Base-by-base conservation (phyloP, 2,329 filamentous ascomycete genomes). In the Calonectria fujianensis region DNA sequence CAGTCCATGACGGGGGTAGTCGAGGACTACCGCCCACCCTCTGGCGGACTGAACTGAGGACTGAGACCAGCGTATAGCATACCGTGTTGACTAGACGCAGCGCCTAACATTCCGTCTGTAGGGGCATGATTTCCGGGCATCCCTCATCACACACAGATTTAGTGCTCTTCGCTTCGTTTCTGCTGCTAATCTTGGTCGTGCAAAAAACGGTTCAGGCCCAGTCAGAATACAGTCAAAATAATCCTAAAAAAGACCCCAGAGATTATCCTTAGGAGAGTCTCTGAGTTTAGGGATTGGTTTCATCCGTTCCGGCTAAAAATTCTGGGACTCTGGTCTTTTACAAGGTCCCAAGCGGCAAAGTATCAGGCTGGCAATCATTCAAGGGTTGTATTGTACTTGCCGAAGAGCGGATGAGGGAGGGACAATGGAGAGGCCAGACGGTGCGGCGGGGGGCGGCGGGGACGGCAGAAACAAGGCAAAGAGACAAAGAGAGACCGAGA, bases 101-200 rank as follows among this genome's bases (percentile, higher is more conserved):
- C 59, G 57, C 29, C 63, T 39, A 74, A 35, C 75, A 80, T 80
- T 80, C 78, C 76, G 27, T n/a, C 48, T 37, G 24, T 52, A 24
- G 32, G 41, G 61, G 37, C 27, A 50, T 45, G 70, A 66, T 51
- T 32, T 68, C 64, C 29, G 32, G 24, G n/a, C 2, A 41, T 65
- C 57, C 32, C 57, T 39, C 31, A 10, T 52, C 27, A 29, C 27
- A 29, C 18, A 31, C 16, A 14, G 18, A 14, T 20, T 35, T 48
- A 35, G 14, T 31, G 37, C 41, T 63, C 64, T 68, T 39, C 13
- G 4, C 31, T 68, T 29, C 48, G 27, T 63, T 41, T 13, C 24
- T n/a, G 39, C 29, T 37, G 29, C 32, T 35, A 64, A 45, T 51
- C n/a, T 67, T 52, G 35, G 65, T 52, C 41, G n/a, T 29, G 27